Conservation (phyloP, 75 land plant genomes). For the Gnetum montanum region DNA sequence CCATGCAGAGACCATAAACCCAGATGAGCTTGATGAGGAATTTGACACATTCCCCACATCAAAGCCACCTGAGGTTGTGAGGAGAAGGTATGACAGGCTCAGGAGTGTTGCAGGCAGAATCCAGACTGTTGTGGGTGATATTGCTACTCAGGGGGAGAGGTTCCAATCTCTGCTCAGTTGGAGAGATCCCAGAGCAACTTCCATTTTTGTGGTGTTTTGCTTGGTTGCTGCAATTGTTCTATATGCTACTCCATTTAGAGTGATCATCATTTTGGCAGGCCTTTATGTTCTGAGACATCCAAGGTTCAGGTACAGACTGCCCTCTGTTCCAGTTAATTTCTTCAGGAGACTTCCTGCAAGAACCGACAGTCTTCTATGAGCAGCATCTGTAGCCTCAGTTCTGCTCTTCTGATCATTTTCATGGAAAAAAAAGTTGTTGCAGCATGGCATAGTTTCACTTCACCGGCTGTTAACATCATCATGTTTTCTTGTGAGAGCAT, state of each 20-base stretch:
- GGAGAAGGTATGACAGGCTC: slow-evolving; percentile 65
- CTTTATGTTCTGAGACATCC: slow-evolving; percentile 51
- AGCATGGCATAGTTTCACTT: too few species aligned
- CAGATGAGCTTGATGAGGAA: slow-evolving; percentile 28
- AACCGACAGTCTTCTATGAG: slow-evolving; percentile 46
- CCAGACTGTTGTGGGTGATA: slow-evolving; percentile 73
- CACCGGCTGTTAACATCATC: too few species aligned
- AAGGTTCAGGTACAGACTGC: slow-evolving; percentile 44
- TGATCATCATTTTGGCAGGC: slow-evolving; percentile 32
- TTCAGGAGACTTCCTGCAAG: slow-evolving; percentile 58
- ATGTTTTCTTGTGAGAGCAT: too few species aligned
- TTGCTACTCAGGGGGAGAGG: slow-evolving; percentile 82
- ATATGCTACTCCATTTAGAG: slow-evolving; percentile 44
- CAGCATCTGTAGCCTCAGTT: too few species aligned
- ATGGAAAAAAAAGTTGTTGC: too few species aligned
- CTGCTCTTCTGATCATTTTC: too few species aligned
- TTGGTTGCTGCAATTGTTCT: slow-evolving; percentile 39
- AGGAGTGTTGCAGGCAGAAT: slow-evolving; percentile 73
- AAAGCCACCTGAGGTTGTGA: slow-evolving; percentile 36
- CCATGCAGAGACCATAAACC: slow-evolving; percentile 17
- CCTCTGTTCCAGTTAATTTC: slow-evolving; percentile 47
- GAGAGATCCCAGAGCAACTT: slow-evolving; percentile 76
- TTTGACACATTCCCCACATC: slow-evolving; percentile 25
- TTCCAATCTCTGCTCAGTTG: slow-evolving; percentile 52
- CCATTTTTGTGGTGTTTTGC: slow-evolving; percentile 53